Base-by-base conservation (phyloP, 1,284 basidiomycete species). In the Cerrena zonata region DNA sequence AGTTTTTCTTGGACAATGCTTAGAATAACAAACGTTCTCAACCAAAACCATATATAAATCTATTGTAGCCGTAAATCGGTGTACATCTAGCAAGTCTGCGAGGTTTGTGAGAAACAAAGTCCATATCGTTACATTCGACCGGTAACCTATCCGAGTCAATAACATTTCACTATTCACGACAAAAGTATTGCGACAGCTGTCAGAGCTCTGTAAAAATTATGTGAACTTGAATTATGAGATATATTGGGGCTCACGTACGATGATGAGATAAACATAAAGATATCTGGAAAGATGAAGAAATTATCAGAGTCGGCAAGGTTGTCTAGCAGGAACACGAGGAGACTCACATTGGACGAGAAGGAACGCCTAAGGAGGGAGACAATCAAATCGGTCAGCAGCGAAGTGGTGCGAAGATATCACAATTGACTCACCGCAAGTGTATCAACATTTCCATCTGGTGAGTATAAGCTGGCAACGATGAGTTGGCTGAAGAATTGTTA, bases 211-310 rank as follows among this genome's bases (percentile, higher is more conserved):
- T n/a, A 26, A 22, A 21, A 25, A 12, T 13, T 7, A 27, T 15
- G 40, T n/a, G 30, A 39, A 37, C 15, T 24, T 42, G 39, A 41
- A 19, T n/a, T 11, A 13, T 5, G 7, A 5, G 11, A 10, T 12
- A 15, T 12, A 13, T 4, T 19, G 15, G 11, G 19, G 23, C 5
- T 11, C 23, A 63, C 68, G 53, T 50, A 69, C 70, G 70, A 62
- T 3, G 69, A 70, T 10, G 68, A 68, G 56, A 72, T 58, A 50
- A 72, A 69, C 70, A 71, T 72, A 53, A 67, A 63, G 21, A 62
- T 52, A 53, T 72, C 70, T 72, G 47, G 37, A 42, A 13, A 19
- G 37, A 34, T 39, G 19, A 23, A 37, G 19, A 23, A 23, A 46
- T 26, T 24, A 38, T 45, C 5, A 36, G 39, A 26, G n/a, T 41